Percentiles rank a stretch among this genome's conserved stretches.
Conservation (phyloP, 2,329 filamentous ascomycete genomes). For the Penicillium oxalicum region DNA sequence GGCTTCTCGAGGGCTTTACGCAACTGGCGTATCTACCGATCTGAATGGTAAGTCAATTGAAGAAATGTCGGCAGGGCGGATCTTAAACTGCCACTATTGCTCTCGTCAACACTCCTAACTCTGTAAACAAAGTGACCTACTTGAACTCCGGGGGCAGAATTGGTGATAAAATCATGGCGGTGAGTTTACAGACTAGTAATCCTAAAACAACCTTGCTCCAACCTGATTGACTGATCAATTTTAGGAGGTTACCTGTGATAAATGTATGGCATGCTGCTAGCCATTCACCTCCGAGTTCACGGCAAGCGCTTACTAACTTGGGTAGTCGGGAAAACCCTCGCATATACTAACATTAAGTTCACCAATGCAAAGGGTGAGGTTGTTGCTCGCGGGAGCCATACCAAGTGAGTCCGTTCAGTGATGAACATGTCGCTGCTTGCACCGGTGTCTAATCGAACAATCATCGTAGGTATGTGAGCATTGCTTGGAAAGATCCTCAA, state of each 20-base stretch:
- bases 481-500: slow-evolving; percentile 57
- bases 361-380: slow-evolving; percentile 54
- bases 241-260: slow-evolving; percentile 58
- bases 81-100: too few relatives aligned
- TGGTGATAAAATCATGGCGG: slow-evolving; percentile 53
- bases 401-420: slow-evolving; percentile 44
- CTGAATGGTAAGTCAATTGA: slow-evolving; percentile 45
- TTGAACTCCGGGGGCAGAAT: slow-evolving; percentile 58
- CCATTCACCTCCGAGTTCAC: not conserved
- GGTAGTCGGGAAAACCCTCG: slow-evolving; percentile 59
- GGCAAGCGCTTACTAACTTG: slow-evolving; percentile 2
- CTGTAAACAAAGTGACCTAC: slow-evolving; percentile 50
- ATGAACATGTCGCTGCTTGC: not conserved
- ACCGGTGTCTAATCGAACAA: too few relatives aligned
- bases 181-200: slow-evolving; percentile 23
- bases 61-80: not conserved
- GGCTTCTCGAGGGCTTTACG: slow-evolving; percentile 58
- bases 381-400: slow-evolving; percentile 61
- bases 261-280: slow-evolving; percentile 44
- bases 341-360: slow-evolving; percentile 59
- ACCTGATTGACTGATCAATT: too few relatives aligned
- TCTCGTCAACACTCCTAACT: not conserved
- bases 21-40: slow-evolving; percentile 63
- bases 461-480: slow-evolving; percentile 46
- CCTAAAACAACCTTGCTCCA: not conserved